Percentiles rank a stretch among this genome's conserved stretches.
Evolutionary conservation across 2,329 filamentous ascomycete genomes (phyloP).

Genomic region (Sodiomyces alkalinus): DNA sequence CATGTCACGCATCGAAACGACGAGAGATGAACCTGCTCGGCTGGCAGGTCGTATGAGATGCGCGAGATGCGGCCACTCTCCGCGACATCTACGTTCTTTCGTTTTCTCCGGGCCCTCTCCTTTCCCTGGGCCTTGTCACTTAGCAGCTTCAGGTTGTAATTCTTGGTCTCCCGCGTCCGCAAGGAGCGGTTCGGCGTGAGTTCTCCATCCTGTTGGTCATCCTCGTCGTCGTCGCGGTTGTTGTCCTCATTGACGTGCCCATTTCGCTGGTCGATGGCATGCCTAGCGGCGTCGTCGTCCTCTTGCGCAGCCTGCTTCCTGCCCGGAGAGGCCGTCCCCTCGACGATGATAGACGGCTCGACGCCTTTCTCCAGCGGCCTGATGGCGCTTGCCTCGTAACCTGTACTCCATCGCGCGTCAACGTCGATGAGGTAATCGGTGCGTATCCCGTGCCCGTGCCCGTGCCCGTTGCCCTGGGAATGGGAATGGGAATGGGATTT

Average conservation of each 20-base stretch:
- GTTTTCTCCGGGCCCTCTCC: slow-evolving; percentile 28
- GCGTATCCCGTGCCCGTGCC: too few species aligned
- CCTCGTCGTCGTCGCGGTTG: slow-evolving; percentile 17
- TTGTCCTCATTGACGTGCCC: slow-evolving; percentile 5
- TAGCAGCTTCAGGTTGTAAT: slow-evolving; percentile 44
- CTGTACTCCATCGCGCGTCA: slow-evolving; percentile 30
- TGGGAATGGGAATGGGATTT: slow-evolving; percentile 8
- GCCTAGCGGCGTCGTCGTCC: too few species aligned
- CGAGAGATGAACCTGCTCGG: slow-evolving; percentile 29
- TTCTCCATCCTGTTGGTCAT: slow-evolving; percentile 29
- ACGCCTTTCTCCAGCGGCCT: slow-evolving; percentile 22
- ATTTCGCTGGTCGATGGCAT: too few species aligned
- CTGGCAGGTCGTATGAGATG: slow-evolving; percentile 29
- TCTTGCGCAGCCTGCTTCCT: too few species aligned
- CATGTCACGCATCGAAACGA: slow-evolving; percentile 36
- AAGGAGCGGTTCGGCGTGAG: slow-evolving; percentile 36
- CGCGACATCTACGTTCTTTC: slow-evolving; percentile 11
- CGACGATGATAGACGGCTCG: slow-evolving; percentile 26
- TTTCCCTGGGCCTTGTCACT: slow-evolving; percentile 42
- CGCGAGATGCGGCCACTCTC: slow-evolving; percentile 27
- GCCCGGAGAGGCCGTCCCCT: neutral
- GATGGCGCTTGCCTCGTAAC: slow-evolving; percentile 17
- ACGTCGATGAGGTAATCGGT: slow-evolving; percentile 34
- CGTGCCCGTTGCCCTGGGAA: too few species aligned
- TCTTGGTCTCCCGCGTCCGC: slow-evolving; percentile 30